Conservation (phyloP, 2,329 filamentous ascomycete species). For the Trichoderma cornu-damae region DNA sequence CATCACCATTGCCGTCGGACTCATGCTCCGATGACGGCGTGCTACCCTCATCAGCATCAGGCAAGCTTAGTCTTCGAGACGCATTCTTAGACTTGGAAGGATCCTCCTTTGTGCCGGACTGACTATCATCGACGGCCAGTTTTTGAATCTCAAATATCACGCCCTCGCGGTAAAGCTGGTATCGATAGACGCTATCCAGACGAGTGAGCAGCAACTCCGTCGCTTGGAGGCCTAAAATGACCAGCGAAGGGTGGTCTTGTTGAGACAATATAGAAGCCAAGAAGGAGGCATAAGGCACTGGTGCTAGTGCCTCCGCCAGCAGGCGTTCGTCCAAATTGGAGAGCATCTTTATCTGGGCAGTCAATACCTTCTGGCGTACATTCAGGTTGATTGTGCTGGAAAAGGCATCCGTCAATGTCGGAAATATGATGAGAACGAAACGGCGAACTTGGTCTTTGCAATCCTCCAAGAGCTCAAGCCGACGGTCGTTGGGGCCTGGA, state of each 20-base stretch:
- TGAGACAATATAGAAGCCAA: conserved; percentile 92
- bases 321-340: conserved; percentile 86
- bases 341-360: conserved; percentile 95
- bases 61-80: background rate
- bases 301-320: conserved; percentile 75
- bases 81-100: conserved; percentile 8
- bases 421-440: conserved; percentile 88
- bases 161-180: conserved; percentile 95
- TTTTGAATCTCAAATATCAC: conserved; percentile 88
- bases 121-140: conserved; percentile 53
- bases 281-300: conserved; percentile 93
- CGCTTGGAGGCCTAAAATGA: conserved; percentile 81
- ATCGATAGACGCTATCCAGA: conserved; percentile 81
- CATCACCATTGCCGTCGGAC: conserved; percentile 28
- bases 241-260: conserved; percentile 82
- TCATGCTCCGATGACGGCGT: conserved; percentile 30
- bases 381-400: conserved; percentile 95
- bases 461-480: conserved; percentile 72
- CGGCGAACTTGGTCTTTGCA: conserved; percentile 84
- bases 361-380: conserved; percentile 90
- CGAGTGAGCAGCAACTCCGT: conserved; percentile 82
- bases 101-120: conserved; percentile 10
- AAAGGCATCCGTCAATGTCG: conserved; percentile 92
- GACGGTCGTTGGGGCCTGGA: conserved; percentile 65
- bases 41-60: conserved; percentile 19